Conservation (phyloP, 768 basidiomycete species). For the Rhizopogon salebrosus region DNA sequence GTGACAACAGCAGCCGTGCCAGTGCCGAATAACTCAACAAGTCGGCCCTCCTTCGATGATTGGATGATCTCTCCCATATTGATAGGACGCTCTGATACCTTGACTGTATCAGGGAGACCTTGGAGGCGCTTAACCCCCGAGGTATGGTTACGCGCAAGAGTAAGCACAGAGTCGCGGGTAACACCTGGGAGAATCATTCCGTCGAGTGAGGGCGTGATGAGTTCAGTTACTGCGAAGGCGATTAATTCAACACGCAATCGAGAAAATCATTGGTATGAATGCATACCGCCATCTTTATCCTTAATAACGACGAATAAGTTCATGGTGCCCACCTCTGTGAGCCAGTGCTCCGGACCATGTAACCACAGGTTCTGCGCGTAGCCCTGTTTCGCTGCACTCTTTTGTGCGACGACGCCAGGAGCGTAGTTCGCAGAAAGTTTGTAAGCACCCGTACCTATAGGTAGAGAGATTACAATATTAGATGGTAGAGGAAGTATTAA, state of each 20-base stretch:
- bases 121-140: conserved; percentile 39
- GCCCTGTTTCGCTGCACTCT: conserved; percentile 65
- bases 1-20: conserved; percentile 52
- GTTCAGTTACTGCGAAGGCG: conserved; percentile 36
- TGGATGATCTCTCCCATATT: conserved; percentile 72
- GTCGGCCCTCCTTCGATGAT: conserved; percentile 33
- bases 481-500: neutral
- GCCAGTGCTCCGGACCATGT: conserved; percentile 53
- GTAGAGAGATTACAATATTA: conserved; percentile 3
- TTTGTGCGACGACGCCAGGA: conserved; percentile 82
- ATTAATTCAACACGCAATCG: neutral
- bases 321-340: conserved; percentile 83
- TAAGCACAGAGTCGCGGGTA: conserved; percentile 49
- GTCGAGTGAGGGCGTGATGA: conserved; percentile 62
- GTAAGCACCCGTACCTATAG: conserved; percentile 73
- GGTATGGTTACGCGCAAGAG: conserved; percentile 53
- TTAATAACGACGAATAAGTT: conserved; percentile 84
- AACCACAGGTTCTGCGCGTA: conserved; percentile 92
- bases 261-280: neutral
- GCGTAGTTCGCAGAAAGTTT: conserved; percentile 90
- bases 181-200: conserved; percentile 68
- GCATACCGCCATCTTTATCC: conserved; percentile 58
- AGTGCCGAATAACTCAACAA: conserved; percentile 47
- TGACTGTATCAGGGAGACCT: conserved; percentile 50
- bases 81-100: conserved; percentile 63